Base-by-base conservation (phyloP, 805 yeast species). In the Cyberlindnera mrakii region DNA sequence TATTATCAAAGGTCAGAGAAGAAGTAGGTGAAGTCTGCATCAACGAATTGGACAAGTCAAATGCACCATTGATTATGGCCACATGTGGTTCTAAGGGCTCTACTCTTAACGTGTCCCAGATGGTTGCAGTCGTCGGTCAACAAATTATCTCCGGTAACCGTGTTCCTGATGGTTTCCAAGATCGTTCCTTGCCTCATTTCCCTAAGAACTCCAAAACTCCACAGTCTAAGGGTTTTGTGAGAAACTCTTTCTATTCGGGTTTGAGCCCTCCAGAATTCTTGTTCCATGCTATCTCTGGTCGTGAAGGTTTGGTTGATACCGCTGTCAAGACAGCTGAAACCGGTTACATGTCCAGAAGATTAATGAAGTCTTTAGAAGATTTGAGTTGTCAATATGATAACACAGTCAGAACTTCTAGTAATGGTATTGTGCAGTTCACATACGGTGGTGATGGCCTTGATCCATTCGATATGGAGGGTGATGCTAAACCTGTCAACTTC, bases 71-170 rank as follows among this genome's bases (percentile, higher is more conserved):
- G 58, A 91, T 93, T 60, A 93, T 93, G 99, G 97, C 99, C 11
- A 87, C 96, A 2, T 93, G 98, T 75, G 99, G 99, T 55, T 91
- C 98, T 34, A 93, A 93, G 65, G 99, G 99, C 66, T 93, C 98
- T 33, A 89, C 96, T 0, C 76, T 95, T 49, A 93, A 93, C 65
- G 99, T 93, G 27, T 93, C 99, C 13, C 99, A 93, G 71, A 93
- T 93, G 99, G 98, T 93, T 75, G 99, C 99, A 0, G 96, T 91
- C 62, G 99, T 93, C 25, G 99, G 99, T 43, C 99, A 93, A 70
- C 99, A 93, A 67, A 93, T 93, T 71, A 93, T 93, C 54, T 82
- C 96, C 4, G 99, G 99, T 66, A 86, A 88, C 62, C 95, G 99
- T 77, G 99, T 93, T 48, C 98, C 99, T 19, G 96, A 93, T 73